phyloP scores from a whole-genome alignment of 371 early-diverging fungal species.

The Entomophthora muscae region DNA sequence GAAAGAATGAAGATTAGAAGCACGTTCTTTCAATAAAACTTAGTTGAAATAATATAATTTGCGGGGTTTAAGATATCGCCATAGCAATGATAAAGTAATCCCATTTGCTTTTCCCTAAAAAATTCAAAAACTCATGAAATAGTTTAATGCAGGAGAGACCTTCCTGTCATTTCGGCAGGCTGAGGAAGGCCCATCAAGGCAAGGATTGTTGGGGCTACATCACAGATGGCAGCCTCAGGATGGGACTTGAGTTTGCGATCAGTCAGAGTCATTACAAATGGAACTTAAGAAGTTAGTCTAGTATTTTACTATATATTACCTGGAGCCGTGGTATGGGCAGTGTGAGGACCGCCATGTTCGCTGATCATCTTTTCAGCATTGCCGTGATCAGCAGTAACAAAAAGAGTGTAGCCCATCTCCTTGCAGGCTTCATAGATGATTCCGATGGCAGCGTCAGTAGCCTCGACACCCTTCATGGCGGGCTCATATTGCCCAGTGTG shows the following conservation, averaged over 20 bases:
- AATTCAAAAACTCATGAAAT: not conserved
- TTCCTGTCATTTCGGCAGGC: conserved; percentile 96
- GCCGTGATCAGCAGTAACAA: conserved; percentile 99
- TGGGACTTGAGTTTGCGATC: conserved; percentile 18
- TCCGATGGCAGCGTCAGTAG: conserved; percentile 91
- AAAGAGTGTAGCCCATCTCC: conserved; percentile 72
- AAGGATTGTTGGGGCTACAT: conserved; percentile 98
- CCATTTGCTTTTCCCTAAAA: too few species aligned
- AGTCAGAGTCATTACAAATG: conserved; percentile 69
- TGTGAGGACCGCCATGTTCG: conserved; percentile 74
- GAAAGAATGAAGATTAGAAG: too few species aligned
- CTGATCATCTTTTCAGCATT: conserved; percentile 98
- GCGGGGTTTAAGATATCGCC: too few species aligned
- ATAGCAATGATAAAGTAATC: too few species aligned
- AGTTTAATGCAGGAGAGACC: conserved; percentile 12
- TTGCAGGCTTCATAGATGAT: conserved; percentile 84
- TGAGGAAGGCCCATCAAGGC: conserved; percentile 77
- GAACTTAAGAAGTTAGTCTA: conserved; percentile 35
- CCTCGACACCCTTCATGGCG: conserved; percentile 81
- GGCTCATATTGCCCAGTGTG: conserved; percentile 97
- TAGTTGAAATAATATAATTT: too few species aligned
- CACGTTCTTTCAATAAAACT: too few species aligned
- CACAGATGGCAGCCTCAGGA: conserved; percentile 67
- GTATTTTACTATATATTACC: conserved; percentile 10
- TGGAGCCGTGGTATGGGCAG: conserved; percentile 84